Evolutionary conservation across 1,284 basidiomycete species (phyloP).

Genomic region (Sanghuangporus weigelae): DNA sequence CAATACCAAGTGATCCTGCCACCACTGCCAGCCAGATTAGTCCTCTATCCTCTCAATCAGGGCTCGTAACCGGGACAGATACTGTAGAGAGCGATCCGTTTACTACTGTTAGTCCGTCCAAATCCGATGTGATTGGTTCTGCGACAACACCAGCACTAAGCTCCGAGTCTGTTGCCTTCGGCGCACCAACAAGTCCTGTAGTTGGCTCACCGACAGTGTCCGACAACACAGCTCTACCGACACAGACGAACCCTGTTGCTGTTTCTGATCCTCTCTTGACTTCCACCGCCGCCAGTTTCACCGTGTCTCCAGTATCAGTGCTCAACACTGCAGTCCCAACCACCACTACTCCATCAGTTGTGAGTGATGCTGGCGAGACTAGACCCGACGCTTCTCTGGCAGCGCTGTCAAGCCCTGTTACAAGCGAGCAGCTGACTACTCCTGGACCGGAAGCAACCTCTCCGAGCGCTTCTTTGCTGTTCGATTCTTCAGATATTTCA

Average conservation of each 20-base stretch:
- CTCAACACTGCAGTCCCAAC: background rate
- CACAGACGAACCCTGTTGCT: background rate
- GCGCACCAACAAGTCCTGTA: background rate
- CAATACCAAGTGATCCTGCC: background rate
- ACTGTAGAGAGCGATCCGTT: background rate
- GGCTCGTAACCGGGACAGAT: background rate
- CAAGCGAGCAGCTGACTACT: background rate
- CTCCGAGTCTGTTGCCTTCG: no score
- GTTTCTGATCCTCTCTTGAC: background rate
- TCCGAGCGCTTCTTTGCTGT: background rate
- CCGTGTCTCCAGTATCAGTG: background rate
- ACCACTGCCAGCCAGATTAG: no score
- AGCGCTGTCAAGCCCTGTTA: background rate
- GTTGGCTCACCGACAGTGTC: background rate
- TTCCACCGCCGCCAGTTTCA: background rate
- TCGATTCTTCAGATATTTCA: constrained; percentile 2
- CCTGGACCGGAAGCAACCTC: background rate
- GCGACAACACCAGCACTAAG: no score
- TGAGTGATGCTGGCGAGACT: background rate
- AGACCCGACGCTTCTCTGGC: background rate
- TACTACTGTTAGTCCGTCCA: no score
- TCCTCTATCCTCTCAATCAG: no score
- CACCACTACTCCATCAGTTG: background rate
- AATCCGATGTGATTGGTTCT: background rate
- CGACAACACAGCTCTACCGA: background rate